These are phyloP conservation scores for Ogataea chonburiensis DNA, from an alignment of 805 yeast genomes.

Conservation along the genomic window DNA sequence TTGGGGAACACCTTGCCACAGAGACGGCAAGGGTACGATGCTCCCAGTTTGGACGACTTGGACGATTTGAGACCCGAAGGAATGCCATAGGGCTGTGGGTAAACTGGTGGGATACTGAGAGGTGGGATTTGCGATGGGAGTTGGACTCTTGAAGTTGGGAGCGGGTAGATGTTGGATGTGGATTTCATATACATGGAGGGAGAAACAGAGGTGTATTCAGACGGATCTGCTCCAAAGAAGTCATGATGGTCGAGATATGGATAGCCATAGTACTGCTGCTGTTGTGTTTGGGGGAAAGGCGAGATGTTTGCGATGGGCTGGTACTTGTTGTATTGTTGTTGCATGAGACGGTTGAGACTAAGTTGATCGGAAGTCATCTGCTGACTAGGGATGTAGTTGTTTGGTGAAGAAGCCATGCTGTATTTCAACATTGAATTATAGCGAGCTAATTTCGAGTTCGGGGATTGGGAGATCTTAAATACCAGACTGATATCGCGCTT, in stretches of 20 bases:
- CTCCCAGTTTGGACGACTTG: slow-evolving; percentile 9
- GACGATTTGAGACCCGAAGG: neutral
- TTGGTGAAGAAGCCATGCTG: slow-evolving; percentile 1
- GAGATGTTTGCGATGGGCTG: neutral
- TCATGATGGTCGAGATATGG: neutral
- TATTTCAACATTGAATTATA: neutral
- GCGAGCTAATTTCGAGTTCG: too few relatives aligned
- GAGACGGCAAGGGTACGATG: slow-evolving; percentile 37
- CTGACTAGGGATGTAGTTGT: neutral
- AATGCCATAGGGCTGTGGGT: slow-evolving; percentile 1
- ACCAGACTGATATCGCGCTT: neutral
- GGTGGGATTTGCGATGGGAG: slow-evolving; percentile 1
- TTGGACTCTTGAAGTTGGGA: slow-evolving; percentile 1
- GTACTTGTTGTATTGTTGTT: neutral
- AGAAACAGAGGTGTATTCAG: neutral
- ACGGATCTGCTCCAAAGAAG: neutral
- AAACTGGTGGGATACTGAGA: neutral
- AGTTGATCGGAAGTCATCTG: neutral
- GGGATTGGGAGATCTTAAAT: slow-evolving; percentile 1
- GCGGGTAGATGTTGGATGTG: neutral
- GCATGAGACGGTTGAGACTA: neutral
- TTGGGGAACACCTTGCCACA: slow-evolving; percentile 48
- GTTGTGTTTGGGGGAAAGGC: slow-evolving; percentile 2
- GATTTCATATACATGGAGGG: slow-evolving; percentile 3
- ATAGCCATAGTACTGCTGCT: neutral